Evolutionary conservation across 2,329 filamentous ascomycete genomes (phyloP).

Genomic region (Cordyceps pruinosa): DNA sequence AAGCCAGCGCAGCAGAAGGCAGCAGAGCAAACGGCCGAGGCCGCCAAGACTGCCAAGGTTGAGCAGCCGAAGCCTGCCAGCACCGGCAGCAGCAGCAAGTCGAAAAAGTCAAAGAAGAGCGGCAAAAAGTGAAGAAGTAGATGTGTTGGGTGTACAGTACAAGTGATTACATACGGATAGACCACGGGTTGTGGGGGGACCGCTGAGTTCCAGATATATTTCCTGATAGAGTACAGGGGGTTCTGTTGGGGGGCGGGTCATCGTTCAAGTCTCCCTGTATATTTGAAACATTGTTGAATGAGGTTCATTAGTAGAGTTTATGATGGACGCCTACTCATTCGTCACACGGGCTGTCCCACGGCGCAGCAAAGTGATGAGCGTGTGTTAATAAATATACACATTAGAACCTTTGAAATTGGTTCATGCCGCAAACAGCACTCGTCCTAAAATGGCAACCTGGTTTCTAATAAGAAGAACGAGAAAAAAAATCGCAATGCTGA

Average conservation of each 20-base stretch:
- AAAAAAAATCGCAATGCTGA: neutral
- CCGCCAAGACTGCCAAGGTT: neutral
- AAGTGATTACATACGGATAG: no score
- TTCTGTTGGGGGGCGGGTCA: neutral
- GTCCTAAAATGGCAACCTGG: neutral
- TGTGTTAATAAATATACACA: neutral
- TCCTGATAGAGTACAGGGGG: neutral
- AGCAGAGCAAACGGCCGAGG: neutral
- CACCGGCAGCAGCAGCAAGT: neutral
- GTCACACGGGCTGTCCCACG: no score
- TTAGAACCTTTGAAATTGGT: neutral
- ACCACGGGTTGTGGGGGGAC: no score
- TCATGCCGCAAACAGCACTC: neutral
- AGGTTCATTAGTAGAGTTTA: no score
- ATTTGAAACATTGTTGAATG: no score
- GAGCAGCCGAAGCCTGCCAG: neutral
- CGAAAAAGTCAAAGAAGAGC: conserved; percentile 6
- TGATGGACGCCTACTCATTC: no score
- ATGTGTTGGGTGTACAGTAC: neutral
- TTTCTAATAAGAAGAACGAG: neutral
- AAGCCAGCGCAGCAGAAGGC: neutral
- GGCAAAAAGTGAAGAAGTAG: neutral
- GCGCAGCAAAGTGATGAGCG: no score
- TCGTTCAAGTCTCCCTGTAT: no score
- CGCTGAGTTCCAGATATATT: no score